A percentile compares a stretch with the other conserved stretches of the same genome.
These are phyloP conservation scores for Alternaria triticimaculans DNA, from an alignment of 2,329 filamentous ascomycete species.

Conservation along the genomic window DNA sequence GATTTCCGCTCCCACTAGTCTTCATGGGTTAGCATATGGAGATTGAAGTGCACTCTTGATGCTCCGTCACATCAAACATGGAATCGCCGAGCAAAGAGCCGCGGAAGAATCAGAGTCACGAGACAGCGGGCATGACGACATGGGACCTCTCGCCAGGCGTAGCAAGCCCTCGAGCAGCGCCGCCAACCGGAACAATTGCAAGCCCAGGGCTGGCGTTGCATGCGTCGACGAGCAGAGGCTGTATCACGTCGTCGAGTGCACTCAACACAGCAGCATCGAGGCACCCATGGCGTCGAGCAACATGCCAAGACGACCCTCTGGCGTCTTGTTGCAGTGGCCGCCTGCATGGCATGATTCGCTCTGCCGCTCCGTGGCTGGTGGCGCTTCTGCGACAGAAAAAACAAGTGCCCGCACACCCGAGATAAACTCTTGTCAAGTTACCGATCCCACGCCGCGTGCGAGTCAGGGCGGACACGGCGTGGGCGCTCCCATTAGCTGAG, in stretches of 20 bases:
- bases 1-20: slow-evolving; percentile 22
- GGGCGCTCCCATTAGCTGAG: slow-evolving; percentile 22
- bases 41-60: slow-evolving; percentile 11
- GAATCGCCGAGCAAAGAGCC: slow-evolving; percentile 7
- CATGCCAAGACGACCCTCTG: slow-evolving; percentile 17
- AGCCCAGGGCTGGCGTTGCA: slow-evolving; percentile 33
- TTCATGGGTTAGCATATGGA: slow-evolving; percentile 17
- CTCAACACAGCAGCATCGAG: slow-evolving; percentile 24
- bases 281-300: slow-evolving; percentile 31
- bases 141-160: not conserved
- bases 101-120: slow-evolving; percentile 4
- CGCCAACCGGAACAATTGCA: slow-evolving; percentile 29
- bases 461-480: slow-evolving; percentile 25
- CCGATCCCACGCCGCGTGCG: slow-evolving; percentile 32
- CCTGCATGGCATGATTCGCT: slow-evolving; percentile 43
- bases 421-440: slow-evolving; percentile 20
- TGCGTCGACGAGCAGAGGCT: slow-evolving; percentile 21
- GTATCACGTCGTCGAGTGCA: slow-evolving; percentile 35
- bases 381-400: slow-evolving; percentile 39
- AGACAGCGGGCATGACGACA: slow-evolving; percentile 12
- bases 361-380: slow-evolving; percentile 29
- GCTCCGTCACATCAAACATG: slow-evolving; percentile 5
- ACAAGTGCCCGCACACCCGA: slow-evolving; percentile 34
- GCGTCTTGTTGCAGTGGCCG: slow-evolving; percentile 37
- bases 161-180: slow-evolving; percentile 7